These are phyloP conservation scores for Pseudopediastrum boryanum DNA, from an alignment of 139 green algal species.

Conservation along the genomic window DNA sequence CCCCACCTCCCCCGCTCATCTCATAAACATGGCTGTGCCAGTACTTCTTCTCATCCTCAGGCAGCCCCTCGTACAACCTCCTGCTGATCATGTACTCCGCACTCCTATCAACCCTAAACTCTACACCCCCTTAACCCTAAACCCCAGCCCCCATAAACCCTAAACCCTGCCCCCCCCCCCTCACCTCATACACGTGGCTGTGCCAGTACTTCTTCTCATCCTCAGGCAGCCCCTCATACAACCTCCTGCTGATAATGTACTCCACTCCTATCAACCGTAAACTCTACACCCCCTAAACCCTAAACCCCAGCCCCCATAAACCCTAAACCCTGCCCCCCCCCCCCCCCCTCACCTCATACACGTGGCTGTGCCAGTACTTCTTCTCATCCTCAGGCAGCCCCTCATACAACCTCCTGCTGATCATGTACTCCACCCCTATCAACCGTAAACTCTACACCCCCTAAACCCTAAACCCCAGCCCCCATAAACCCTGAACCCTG, in stretches of 20 bases:
- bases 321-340: too few relatives aligned
- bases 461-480: too few relatives aligned
- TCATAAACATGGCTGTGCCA: slow-evolving; percentile 85
- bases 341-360: slow-evolving; percentile 67
- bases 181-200: slow-evolving; percentile 72
- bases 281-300: too few relatives aligned
- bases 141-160: too few relatives aligned
- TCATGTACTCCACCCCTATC: slow-evolving; percentile 77
- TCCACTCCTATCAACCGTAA: slow-evolving; percentile 46
- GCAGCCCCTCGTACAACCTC: slow-evolving; percentile 64
- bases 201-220: slow-evolving; percentile 85
- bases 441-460: slow-evolving; percentile 69
- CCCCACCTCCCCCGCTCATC: too few relatives aligned
- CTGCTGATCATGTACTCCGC: slow-evolving; percentile 82
- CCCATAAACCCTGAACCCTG: too few relatives aligned
- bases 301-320: too few relatives aligned
- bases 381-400: slow-evolving; percentile 77
- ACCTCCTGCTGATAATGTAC: slow-evolving; percentile 73
- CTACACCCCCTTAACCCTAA: too few relatives aligned
- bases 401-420: slow-evolving; percentile 63
- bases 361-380: slow-evolving; percentile 80
- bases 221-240: slow-evolving; percentile 68
- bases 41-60: slow-evolving; percentile 75
- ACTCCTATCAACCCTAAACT: too few relatives aligned
- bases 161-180: too few relatives aligned